Base-by-base conservation (phyloP, 148 eudicot species). In the Rhododendron vialii region DNA sequence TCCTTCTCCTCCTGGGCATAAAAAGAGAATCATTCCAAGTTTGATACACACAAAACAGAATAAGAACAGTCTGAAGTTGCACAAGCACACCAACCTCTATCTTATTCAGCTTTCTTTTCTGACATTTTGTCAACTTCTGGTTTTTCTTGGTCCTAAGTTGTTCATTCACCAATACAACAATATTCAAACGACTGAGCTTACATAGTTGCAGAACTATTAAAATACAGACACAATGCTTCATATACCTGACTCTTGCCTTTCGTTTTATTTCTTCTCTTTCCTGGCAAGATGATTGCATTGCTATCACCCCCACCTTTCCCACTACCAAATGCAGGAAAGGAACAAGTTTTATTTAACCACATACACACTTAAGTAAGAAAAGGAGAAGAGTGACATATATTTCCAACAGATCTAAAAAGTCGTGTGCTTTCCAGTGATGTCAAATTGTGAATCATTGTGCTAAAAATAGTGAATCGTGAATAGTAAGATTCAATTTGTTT, bases 1-100 rank as follows among this genome's bases (percentile, higher is more conserved):
- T 89, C 90, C 89, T 93, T 93, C 84, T 93, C 98, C 91, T 95
- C 96, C 99, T 94, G 85, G 83, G 92, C 75, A 88, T 45, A 81
- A 17, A 1, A 28, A 76, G n/a, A 53, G 79, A 35, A 20, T 78
- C 78, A 80, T 15, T 76, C 45, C 47, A 63, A 59, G 15, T 63
- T 20, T 18, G 59, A 83, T 47, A 82, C 30, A 13, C 38, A 78
- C 18, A 50, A 86, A 33, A 5, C 2, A 84, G 36, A 45, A 17
- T 4, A 28, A 15, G 61, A 20, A 24, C 57, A 13, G 36, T n/a
- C 24, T 0, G 24, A 67, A 36, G n/a, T 73, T 6, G 24, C 11
- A 28, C 20, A 59, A 22, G 84, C 17, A 14, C 65, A 87, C 30
- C 28, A 33, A 95, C 99, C 94, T 92, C 96, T 50, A 94, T 82